Evolutionary conservation across 768 basidiomycete genomes (phyloP).

Genomic region (Leccinum boreale): DNA sequence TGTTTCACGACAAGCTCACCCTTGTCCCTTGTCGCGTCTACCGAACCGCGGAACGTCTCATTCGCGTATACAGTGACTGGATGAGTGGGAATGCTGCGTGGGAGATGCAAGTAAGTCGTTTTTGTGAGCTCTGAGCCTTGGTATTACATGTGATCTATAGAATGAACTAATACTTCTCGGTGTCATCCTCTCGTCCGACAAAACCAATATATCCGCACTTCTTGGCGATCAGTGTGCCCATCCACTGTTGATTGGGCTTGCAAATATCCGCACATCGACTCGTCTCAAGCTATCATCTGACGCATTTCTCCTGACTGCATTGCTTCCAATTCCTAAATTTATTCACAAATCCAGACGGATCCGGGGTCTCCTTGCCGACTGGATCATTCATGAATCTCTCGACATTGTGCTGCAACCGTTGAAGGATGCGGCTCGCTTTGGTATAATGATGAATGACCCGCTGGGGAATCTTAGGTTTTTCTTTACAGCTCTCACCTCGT

Average conservation of each 20-base stretch:
- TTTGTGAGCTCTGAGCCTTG: too few species aligned
- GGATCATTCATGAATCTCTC: background rate
- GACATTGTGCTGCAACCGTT: background rate
- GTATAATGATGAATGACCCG: background rate
- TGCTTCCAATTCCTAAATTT: background rate
- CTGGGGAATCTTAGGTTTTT: background rate
- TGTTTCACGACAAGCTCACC: too few species aligned
- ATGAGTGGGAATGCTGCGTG: background rate
- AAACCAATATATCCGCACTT: background rate
- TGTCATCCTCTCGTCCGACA: background rate
- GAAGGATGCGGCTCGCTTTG: background rate
- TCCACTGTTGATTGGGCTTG: background rate
- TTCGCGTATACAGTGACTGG: background rate
- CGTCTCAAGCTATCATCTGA: background rate
- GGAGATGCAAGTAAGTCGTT: background rate
- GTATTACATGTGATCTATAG: background rate
- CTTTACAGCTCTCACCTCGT: too few species aligned
- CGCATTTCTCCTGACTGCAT: background rate
- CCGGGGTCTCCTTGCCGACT: background rate
- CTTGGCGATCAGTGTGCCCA: background rate
- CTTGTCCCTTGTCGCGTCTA: too few species aligned
- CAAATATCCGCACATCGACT: background rate
- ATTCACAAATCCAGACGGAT: background rate
- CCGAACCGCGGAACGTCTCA: background rate
- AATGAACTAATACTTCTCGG: background rate